Conservation (phyloP, 441 rosid genomes). For the Populus hybrid region DNA sequence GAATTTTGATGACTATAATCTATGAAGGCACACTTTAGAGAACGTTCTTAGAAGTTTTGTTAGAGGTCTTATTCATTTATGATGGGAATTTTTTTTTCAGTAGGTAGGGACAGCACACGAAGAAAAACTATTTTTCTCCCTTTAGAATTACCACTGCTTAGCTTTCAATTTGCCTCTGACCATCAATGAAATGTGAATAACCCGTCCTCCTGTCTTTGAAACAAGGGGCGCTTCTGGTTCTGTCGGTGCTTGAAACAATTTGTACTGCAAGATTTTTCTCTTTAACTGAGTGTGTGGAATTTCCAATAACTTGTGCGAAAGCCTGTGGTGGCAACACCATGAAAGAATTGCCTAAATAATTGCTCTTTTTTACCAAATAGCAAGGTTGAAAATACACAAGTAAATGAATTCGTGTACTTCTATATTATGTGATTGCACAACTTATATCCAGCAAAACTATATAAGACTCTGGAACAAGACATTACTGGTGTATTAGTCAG, state of each 20-base stretch:
- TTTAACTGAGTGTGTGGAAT: not conserved
- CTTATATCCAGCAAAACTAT: not conserved
- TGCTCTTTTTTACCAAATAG: too few species aligned
- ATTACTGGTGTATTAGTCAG: too few species aligned
- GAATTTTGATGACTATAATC: not conserved
- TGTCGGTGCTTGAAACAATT: too few species aligned
- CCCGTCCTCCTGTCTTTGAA: too few species aligned
- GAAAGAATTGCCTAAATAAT: too few species aligned
- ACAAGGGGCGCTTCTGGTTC: too few species aligned
- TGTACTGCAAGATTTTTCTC: not conserved
- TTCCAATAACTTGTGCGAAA: not conserved
- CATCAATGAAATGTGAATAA: too few species aligned
- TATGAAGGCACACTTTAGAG: not conserved
- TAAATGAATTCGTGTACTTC: too few species aligned
- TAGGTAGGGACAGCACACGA: not conserved
- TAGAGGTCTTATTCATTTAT: not conserved
- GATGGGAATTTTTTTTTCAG: not conserved
- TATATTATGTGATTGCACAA: not conserved
- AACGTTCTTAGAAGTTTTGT: not conserved
- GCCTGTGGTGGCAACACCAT: not conserved
- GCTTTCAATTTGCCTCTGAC: too few species aligned
- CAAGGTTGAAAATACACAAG: too few species aligned
- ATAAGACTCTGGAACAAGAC: not conserved
- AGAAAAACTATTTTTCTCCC: not conserved
- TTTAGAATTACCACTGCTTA: too few species aligned